Conservation (phyloP, 306 rosid species). For the Dryas octopetala region DNA sequence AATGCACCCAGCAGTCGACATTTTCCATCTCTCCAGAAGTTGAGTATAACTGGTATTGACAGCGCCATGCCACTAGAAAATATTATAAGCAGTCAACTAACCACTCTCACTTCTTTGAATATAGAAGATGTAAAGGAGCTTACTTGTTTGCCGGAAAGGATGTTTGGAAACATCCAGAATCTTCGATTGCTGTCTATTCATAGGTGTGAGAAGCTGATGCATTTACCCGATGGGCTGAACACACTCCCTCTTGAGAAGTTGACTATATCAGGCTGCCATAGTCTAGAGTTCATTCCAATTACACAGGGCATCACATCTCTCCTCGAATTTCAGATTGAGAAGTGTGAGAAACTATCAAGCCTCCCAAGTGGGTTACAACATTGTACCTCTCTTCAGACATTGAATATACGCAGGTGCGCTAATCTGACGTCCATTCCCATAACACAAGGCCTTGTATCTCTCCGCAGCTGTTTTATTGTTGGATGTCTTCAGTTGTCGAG, state of each 20-base stretch:
- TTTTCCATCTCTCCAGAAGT: neutral
- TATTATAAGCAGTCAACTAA: neutral
- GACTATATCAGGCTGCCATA: neutral
- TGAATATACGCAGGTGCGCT: neutral
- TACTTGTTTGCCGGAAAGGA: neutral
- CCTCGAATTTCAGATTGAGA: neutral
- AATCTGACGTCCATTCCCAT: neutral
- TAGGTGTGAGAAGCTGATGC: neutral
- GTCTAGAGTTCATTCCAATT: neutral
- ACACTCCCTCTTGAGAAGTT: neutral
- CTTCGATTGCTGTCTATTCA: neutral
- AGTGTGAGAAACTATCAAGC: neutral
- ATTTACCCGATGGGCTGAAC: neutral
- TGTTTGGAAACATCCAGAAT: neutral
- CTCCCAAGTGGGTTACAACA: neutral
- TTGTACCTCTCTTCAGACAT: neutral
- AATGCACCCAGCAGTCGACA: neutral
- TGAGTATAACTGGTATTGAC: neutral
- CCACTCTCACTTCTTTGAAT: neutral
- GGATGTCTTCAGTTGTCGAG: too few relatives aligned
- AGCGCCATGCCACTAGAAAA: neutral
- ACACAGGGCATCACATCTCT: neutral
- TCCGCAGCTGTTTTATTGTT: neutral
- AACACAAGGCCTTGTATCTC: neutral
- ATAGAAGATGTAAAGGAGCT: accelerated